These are phyloP conservation scores for Tetracladium maxilliforme DNA, from an alignment of 2,329 filamentous ascomycete species.

Conservation along the genomic window DNA sequence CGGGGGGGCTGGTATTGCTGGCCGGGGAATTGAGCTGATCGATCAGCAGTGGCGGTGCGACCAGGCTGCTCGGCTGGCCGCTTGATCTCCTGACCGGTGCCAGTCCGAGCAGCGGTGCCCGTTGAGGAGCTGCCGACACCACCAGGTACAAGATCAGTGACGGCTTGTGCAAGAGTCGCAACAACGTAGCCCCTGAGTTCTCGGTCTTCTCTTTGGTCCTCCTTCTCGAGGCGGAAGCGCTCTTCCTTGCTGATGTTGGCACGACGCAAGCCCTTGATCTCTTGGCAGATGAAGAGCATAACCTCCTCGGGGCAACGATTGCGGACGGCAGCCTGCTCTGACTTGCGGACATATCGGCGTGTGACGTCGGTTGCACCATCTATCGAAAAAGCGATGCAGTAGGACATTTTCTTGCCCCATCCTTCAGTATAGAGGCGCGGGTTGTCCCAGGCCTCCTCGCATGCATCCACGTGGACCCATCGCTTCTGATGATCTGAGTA, in stretches of 20 bases:
- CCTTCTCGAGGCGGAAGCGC: slow-evolving; percentile 66
- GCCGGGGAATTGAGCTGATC: too few species aligned
- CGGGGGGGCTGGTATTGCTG: too few species aligned
- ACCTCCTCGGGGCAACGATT: slow-evolving; percentile 78
- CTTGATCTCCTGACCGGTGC: too few species aligned
- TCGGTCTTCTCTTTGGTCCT: slow-evolving; percentile 61
- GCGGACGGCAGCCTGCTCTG: slow-evolving; percentile 57
- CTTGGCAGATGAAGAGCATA: slow-evolving; percentile 77
- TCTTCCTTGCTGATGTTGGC: slow-evolving; percentile 77
- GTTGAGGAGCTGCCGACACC: too few species aligned
- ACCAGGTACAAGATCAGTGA: slow-evolving; percentile 16
- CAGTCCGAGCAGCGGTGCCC: too few species aligned
- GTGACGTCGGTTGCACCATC: slow-evolving; percentile 63
- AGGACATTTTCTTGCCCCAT: slow-evolving; percentile 93
- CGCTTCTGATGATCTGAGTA: slow-evolving; percentile 87
- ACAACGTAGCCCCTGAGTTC: slow-evolving; percentile 65
- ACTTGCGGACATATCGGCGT: slow-evolving; percentile 55
- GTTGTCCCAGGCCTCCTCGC: slow-evolving; percentile 91
- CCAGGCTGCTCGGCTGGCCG: too few species aligned
- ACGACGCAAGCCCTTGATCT: slow-evolving; percentile 75
- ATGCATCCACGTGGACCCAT: slow-evolving; percentile 95
- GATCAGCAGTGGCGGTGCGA: too few species aligned
- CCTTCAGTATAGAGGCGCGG: slow-evolving; percentile 85
- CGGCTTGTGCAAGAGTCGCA: slow-evolving; percentile 56
- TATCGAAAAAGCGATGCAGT: slow-evolving; percentile 91